Evolutionary conservation across 176 grass and related monocot genomes (phyloP), one percentile per base, ranked within the genome.

Genomic region (Cymbopogon citratus): DNA sequence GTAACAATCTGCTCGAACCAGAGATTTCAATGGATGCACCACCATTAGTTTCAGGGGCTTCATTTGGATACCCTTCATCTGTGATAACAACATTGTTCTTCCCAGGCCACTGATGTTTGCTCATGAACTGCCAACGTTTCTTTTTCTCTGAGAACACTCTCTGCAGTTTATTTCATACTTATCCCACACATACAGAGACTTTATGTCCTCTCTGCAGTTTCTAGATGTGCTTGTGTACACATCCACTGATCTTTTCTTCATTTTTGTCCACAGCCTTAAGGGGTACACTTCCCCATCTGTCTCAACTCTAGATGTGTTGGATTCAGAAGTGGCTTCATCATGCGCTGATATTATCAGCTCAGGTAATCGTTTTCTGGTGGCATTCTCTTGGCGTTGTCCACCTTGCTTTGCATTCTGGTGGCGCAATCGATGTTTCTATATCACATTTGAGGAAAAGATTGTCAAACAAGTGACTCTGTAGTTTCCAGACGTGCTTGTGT

Each of bases 401-500:
- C 3, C n/a, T 28, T 81, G 78, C 7, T 76, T 19, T 62, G 12
- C 40, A 35, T 26, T 71, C 52, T 5, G 39, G 45, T 63, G 24
- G 0, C 7, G 63, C 33, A 51, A 49, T 27, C 79, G 85, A 62
- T 87, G 73, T 77, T 82, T 82, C 85, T 87, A 23, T 8, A 62
- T 39, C 71, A 76, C 16, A 87, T 48, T 57, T 70, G 15, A 77
- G 54, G 76, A 82, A 38, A 52, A 61, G 76, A 38, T 18, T 69
- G 43, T 82, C 23, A n/a, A n/a, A n/a, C n/a, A n/a, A n/a, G n/a
- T n/a, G n/a, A n/a, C n/a, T 4, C 27, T 4, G 4, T 7, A 33
- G 33, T 43, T 13, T 60, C 36, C 25, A 57, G 43, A 24, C 54
- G 68, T 41, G 74, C 40, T 0, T 3, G 24, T 12, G 43, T 43